Base-by-base conservation (phyloP, 1,284 basidiomycete species). In the Tilletia setariae region DNA sequence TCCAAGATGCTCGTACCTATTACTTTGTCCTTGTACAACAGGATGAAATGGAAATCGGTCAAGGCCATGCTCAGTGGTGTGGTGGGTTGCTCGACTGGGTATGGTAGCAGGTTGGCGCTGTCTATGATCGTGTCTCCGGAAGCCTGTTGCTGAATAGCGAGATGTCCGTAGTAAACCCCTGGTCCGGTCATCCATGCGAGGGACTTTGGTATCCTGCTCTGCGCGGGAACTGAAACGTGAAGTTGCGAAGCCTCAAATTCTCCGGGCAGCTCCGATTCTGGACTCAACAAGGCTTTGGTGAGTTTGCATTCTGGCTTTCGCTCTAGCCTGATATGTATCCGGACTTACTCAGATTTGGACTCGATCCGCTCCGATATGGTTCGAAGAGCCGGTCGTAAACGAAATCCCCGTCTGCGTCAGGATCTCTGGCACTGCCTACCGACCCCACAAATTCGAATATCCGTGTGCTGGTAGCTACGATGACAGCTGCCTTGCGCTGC, bases 1-100 rank as follows among this genome's bases (percentile, higher is more conserved):
- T 94, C 90, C 66, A 98, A 85, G 15, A 46, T 44, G 62, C 62
- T 63, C 3, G 43, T 43, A 23, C 35, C 62, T 8, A 63, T 63
- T 16, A 51, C 86, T 43, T 89, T 86, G 79, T 95, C 90, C 43
- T 86, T 85, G 83, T 94, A 97, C 1, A 98, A 85, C 15, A 98
- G 83, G 25, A 98, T 85, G 80, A 94, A 92, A 79, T 98, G 95
- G 82, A 93, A 96, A 80, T 95, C 91, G 0, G 94, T 96, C 68
- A 96, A 84, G 16, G 89, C 87, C 76, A 96, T 89, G 2, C 92
- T 91, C 9, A 89, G 79, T 74, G 78, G 40, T 75, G 75, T 67
- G 74, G 67, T 11, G 73, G 64, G 19, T 66, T 49, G 23, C 13
- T 64, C 65, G 7, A 73, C 71, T 13, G 76, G 79, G 46, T 78